Base-by-base conservation (phyloP, 306 rosid genomes). In the Chamaecrista fasciculata region DNA sequence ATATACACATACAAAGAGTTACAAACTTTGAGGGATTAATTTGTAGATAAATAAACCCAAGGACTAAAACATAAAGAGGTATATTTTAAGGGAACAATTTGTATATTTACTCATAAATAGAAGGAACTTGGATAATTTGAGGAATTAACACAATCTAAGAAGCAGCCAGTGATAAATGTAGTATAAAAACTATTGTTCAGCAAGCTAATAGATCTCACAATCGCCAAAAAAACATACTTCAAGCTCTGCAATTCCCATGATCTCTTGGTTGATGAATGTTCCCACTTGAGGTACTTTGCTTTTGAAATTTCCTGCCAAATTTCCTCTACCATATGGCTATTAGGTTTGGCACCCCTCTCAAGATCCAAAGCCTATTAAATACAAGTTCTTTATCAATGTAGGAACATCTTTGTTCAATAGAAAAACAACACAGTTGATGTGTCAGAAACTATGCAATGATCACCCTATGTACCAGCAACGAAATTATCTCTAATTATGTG, bases 251-350 rank as follows among this genome's bases (percentile, higher is more conserved):
- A 74, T 16, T 89, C 96, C 96, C 97, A 95, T 3, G 92, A 77
- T 53, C 86, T 81, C 34, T 64, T 34, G 68, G 91, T 68, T 1
- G 96, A 95, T 33, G 77, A 66, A 48, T 44, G 79, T 71, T 95
- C 97, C 99, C 99, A 95, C 69, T 91, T 91, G 56, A 23, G 36
- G 87, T 87, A 95, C 76, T 87, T 95, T 50, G 99, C 99, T 65
- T 78, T 89, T 21, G 96, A 82, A 23, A 95, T 88, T 77, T 84
- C 99, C 83, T 87, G 86, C 97, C 99, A 95, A 76, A 95, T 87
- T 69, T 87, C 91, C 66, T 95, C 99, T 51, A 89, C 95, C 83
- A 89, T 89, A 73, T 89, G 83, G 56, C 91, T 83, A 28, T 89
- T 78, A 6, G 88, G 95, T 44, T 91, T 47, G 34, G 92, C 97